A percentile compares a stretch with the other conserved stretches of the same genome.
Evolutionary conservation across 129 eudicot species (phyloP).

Genomic region (Centella asiatica): DNA sequence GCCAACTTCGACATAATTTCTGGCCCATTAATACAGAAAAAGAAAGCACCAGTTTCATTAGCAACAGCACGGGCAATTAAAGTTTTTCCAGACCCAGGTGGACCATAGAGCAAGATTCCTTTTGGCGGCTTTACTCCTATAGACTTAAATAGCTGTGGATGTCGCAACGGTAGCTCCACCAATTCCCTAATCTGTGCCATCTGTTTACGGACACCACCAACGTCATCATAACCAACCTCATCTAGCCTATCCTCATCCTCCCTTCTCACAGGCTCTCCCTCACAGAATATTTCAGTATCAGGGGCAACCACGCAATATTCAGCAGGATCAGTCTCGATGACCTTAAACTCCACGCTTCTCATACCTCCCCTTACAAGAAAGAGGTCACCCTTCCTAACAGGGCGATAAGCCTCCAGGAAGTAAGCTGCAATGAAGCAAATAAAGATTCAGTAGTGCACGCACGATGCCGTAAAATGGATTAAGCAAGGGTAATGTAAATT

Average conservation of each 20-base stretch:
- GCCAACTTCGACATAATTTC: constrained; percentile 91
- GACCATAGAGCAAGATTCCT: constrained; percentile 73
- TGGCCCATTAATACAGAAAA: constrained; percentile 72
- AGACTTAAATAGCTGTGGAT: constrained; percentile 79
- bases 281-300: constrained; percentile 63
- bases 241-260: constrained; percentile 64
- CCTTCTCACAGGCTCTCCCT: constrained; percentile 62
- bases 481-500: too few relatives aligned
- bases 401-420: constrained; percentile 60
- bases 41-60: constrained; percentile 68
- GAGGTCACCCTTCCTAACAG: constrained; percentile 62
- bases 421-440: constrained; percentile 34
- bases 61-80: constrained; percentile 68
- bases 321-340: constrained; percentile 78
- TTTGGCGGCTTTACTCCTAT: constrained; percentile 72
- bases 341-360: constrained; percentile 71
- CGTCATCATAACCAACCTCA: constrained; percentile 69
- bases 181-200: constrained; percentile 89
- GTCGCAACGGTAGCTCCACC: constrained; percentile 80
- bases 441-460: constrained; percentile 1
- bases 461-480: neutral
- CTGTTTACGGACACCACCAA: constrained; percentile 72
- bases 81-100: constrained; percentile 75
- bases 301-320: constrained; percentile 95
- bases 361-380: constrained; percentile 70